Conservation (phyloP, 495 filamentous ascomycete species). For the Penicillium manginii region DNA sequence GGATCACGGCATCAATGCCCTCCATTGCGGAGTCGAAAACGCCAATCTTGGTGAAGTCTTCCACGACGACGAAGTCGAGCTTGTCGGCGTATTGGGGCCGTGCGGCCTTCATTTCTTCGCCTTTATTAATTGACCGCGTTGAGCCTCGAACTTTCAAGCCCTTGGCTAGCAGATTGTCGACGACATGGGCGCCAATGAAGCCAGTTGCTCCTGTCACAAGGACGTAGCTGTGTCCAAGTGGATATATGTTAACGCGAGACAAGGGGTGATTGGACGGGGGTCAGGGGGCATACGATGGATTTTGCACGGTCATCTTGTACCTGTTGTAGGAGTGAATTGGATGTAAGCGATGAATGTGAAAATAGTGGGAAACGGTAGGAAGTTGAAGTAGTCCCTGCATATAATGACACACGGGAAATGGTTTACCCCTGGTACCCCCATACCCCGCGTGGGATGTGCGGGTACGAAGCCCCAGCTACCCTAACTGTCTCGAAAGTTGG, state of each 20-base stretch:
- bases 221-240: conserved; percentile 20
- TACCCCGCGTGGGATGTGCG: too few relatives aligned
- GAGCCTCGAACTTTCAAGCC: conserved; percentile 43
- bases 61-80: conserved; percentile 41
- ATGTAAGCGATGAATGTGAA: too few relatives aligned
- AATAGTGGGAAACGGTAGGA: too few relatives aligned
- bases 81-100: conserved; percentile 34
- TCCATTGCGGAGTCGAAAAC: conserved; percentile 40
- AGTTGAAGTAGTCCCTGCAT: too few relatives aligned
- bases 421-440: too few relatives aligned
- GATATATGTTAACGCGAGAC: neutral
- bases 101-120: conserved; percentile 35
- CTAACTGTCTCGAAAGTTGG: too few relatives aligned
- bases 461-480: too few relatives aligned
- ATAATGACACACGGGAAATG: too few relatives aligned
- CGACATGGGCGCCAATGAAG: conserved; percentile 47
- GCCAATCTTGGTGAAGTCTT: conserved; percentile 39
- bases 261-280: neutral
- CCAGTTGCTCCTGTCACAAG: conserved; percentile 49
- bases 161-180: conserved; percentile 35
- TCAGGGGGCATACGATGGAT: neutral
- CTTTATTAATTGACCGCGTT: conserved; percentile 34
- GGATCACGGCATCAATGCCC: conserved; percentile 42
- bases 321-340: too few relatives aligned
- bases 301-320: neutral